Percentiles rank a stretch among this genome's conserved stretches.
phyloP scores from a whole-genome alignment of 805 yeast species.

The Jamesozyma lodderae region DNA sequence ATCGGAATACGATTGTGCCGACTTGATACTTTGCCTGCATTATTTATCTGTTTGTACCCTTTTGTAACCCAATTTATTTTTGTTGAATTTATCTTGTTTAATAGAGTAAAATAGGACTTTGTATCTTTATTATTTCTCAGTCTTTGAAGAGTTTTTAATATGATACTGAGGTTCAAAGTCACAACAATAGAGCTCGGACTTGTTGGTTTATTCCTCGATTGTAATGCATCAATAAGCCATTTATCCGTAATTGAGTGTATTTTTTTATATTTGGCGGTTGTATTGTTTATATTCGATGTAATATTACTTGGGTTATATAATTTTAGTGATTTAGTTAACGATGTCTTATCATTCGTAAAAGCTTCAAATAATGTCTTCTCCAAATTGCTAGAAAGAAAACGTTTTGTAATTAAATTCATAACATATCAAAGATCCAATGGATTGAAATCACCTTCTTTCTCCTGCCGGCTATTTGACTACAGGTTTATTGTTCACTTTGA shows the following conservation, averaged over 20 bases:
- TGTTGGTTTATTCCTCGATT: not conserved
- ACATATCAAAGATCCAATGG: not conserved
- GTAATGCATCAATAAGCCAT: conserved; percentile 17
- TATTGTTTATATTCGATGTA: not conserved
- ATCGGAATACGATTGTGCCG: conserved; percentile 11
- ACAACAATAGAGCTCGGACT: not conserved
- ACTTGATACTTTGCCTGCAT: not conserved
- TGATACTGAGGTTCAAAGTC: conserved; percentile 6
- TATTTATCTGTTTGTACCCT: conserved; percentile 6
- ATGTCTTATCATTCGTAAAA: not conserved
- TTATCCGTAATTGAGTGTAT: conserved; percentile 10
- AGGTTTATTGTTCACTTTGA: too few species aligned
- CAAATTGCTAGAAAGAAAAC: conserved; percentile 1
- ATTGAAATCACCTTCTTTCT: too few species aligned
- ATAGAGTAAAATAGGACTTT: conserved; percentile 16
- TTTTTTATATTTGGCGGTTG: not conserved
- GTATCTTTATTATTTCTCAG: conserved; percentile 14
- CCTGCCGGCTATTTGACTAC: too few species aligned
- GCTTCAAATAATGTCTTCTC: conserved; percentile 3
- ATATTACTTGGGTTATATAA: conserved; percentile 1
- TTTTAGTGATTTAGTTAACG: conserved; percentile 1
- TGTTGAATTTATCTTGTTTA: conserved; percentile 16
- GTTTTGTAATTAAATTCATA: conserved; percentile 1
- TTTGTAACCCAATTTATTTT: conserved; percentile 18
- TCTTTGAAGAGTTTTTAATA: conserved; percentile 18